A percentile compares a stretch with the other conserved stretches of the same genome.
These are phyloP conservation scores for Fusarium sp. DNA, from an alignment of 2,329 filamentous ascomycete species.

Conservation along the genomic window DNA sequence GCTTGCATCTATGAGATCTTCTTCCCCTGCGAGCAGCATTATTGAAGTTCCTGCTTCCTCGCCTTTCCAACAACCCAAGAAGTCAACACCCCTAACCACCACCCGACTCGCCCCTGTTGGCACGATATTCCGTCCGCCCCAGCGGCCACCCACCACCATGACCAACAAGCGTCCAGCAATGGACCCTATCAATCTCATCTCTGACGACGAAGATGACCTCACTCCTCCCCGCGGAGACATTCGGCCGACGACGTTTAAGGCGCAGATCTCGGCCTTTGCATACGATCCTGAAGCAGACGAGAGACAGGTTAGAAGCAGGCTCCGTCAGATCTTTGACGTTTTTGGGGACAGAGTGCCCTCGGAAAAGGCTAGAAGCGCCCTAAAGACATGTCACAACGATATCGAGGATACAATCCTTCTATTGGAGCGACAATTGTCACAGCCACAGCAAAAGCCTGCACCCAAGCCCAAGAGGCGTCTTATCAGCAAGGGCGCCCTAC, in stretches of 20 bases:
- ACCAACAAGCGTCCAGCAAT: conserved; percentile 52
- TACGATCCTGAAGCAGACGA: conserved; percentile 63
- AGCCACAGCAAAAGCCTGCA: conserved; percentile 12
- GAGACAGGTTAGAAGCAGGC: conserved; percentile 49
- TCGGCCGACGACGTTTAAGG: conserved; percentile 68
- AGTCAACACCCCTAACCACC: conserved; percentile 57
- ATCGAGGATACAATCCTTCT: conserved; percentile 52
- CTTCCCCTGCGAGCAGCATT: conserved; percentile 59
- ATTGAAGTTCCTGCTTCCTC: conserved; percentile 93
- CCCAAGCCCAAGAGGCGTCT: conserved; percentile 46
- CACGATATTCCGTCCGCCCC: conserved; percentile 73
- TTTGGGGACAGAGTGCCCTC: conserved; percentile 49
- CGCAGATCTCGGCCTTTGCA: conserved; percentile 53
- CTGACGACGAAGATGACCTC: conserved; percentile 60
- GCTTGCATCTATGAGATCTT: conserved; percentile 50
- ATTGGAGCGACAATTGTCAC: conserved; percentile 40
- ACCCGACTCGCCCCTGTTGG: conserved; percentile 81
- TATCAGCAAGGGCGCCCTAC: conserved; percentile 48
- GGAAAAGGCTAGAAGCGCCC: conserved; percentile 49
- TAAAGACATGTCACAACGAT: conserved; percentile 50
- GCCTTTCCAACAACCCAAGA: conserved; percentile 66
- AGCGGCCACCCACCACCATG: conserved; percentile 42
- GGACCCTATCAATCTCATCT: conserved; percentile 61
- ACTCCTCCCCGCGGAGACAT: conserved; percentile 71
- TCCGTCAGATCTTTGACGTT: conserved; percentile 54